Conservation (phyloP, 352 stramenopile genomes). For the Phytophthora melonis region DNA sequence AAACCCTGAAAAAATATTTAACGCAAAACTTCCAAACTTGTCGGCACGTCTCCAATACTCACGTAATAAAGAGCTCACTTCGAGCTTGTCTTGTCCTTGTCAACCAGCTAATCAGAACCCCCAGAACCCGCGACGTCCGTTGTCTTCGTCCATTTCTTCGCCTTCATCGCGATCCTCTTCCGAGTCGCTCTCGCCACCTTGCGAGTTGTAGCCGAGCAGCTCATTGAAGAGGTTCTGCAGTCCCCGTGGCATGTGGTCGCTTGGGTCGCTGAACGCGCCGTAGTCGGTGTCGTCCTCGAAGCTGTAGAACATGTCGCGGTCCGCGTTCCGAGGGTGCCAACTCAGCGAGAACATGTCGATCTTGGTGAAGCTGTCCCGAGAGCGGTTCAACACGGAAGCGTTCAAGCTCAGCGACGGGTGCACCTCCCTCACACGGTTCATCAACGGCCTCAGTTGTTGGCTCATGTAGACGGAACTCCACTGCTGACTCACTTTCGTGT, state of each 20-base stretch:
- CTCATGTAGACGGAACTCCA: constrained; percentile 22
- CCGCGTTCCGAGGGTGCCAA: constrained; percentile 15
- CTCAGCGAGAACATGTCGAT: constrained; percentile 23
- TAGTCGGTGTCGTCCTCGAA: constrained; percentile 9
- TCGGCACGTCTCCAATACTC: neutral
- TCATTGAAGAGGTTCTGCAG: constrained; percentile 15
- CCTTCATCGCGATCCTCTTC: neutral
- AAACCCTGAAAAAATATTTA: neutral
- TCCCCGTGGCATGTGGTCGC: constrained; percentile 1
- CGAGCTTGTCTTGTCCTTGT: neutral
- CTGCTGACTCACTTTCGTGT: constrained; percentile 7
- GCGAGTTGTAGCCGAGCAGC: constrained; percentile 10
- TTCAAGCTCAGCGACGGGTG: constrained; percentile 16
- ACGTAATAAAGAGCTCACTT: neutral
- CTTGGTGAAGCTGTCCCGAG: constrained; percentile 17
- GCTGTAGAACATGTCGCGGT: constrained; percentile 17
- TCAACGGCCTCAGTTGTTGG: constrained; percentile 10
- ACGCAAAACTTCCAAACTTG: neutral
- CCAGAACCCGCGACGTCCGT: neutral
- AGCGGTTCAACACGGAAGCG: constrained; percentile 5
- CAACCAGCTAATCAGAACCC: neutral
- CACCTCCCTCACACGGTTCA: constrained; percentile 17
- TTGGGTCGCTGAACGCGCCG: constrained; percentile 5
- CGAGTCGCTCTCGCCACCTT: constrained; percentile 3
- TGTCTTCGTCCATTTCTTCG: neutral